Evolutionary conservation across 2,329 filamentous ascomycete species (phyloP), one percentile per base, ranked within the genome.

Genomic region (Trichoderma citrinoviride): DNA sequence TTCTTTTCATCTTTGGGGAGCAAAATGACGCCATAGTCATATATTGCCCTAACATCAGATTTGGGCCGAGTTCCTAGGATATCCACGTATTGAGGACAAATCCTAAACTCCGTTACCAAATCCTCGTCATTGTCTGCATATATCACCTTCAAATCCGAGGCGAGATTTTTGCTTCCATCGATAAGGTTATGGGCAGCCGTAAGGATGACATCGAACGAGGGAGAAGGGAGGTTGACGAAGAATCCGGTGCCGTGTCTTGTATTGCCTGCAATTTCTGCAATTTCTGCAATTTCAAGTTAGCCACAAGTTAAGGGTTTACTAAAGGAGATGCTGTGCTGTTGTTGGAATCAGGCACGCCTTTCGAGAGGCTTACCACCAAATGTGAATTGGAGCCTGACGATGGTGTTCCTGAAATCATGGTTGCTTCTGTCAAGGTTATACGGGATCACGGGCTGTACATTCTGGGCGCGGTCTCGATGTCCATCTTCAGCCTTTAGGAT

Each of bases 181-280:
- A 65, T 40, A 3, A 65, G 63, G 23, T 65, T 65, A 1, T 65
- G 63, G 1, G 27, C 63, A 4, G 63, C 63, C 5, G 63, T 65
- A 3, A 65, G 7, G 15, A 65, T 60, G 47, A 58, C 21, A 37
- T 65, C 54, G 29, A 54, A 54, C 3, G 25, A 47, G 19, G 14
- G 14, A 5, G 46, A 53, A 17, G 63, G 63, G 10, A 65, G 19
- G 12, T 65, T 65, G 7, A 65, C 41, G 27, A 58, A 65, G 21
- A 65, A 65, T 2, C 63, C 63, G 2, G 63, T 60, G 17, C 63
- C 63, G 7, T 23, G 27, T 10, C 19, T 23, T 17, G 5, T 7
- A 14, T 7, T n/a, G 4, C n/a, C 57, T 61, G 7, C 29, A 43
- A 10, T 52, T 41, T 27, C 40, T n/a, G n/a, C n/a, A n/a, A 4